Conservation (phyloP, 2,329 filamentous ascomycete species). For the Clonostachys solani region DNA sequence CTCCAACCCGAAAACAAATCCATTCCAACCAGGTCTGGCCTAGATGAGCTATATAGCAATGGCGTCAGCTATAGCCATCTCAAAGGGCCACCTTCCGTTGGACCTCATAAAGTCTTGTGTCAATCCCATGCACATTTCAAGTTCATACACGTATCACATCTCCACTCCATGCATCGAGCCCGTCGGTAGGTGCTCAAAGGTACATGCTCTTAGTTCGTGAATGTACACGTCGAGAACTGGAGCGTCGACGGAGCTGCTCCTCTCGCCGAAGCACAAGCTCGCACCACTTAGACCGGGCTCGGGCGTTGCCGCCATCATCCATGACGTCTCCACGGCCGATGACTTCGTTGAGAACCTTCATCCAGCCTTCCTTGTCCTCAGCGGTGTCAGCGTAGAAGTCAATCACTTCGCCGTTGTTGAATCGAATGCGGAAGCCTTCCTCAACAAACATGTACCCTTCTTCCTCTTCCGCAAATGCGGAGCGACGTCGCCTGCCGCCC, state of each 20-base stretch:
- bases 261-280: constrained; percentile 63
- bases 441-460: constrained; percentile 99
- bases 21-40: too few species aligned
- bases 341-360: constrained; percentile 77
- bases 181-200: constrained; percentile 24
- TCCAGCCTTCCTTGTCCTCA: constrained; percentile 89
- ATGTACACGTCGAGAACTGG: constrained; percentile 47
- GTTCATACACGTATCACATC: constrained; percentile 3
- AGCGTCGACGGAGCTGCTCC: constrained; percentile 50
- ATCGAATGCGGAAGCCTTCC: constrained; percentile 97
- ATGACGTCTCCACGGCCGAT: constrained; percentile 50
- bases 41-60: too few species aligned
- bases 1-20: too few species aligned
- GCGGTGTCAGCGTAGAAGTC: constrained; percentile 95
- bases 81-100: too few species aligned
- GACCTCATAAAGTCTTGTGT: too few species aligned
- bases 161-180: not conserved
- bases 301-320: constrained; percentile 34
- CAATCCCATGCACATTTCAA: not conserved
- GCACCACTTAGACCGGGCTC: constrained; percentile 58
- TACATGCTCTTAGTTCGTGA: constrained; percentile 56
- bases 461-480: constrained; percentile 95
- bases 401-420: constrained; percentile 96
- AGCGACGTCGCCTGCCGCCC: constrained; percentile 78
- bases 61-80: too few species aligned